Conservation (phyloP, 192 early-diverging fungal genomes). For the Umbelopsis isabellina region DNA sequence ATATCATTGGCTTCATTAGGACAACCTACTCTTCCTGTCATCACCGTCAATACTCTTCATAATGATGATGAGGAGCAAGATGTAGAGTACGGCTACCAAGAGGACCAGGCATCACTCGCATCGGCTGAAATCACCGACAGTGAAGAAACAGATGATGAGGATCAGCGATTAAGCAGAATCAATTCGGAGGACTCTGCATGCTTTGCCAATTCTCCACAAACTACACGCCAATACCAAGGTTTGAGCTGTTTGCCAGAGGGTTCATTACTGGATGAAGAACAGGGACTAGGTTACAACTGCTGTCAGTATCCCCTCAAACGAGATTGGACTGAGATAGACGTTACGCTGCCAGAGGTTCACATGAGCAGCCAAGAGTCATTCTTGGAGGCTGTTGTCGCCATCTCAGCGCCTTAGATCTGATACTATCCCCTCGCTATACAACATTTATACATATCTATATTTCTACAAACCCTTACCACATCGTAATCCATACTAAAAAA, state of each 20-base stretch:
- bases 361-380: conserved; percentile 15
- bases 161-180: neutral
- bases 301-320: conserved; percentile 1
- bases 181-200: conserved; percentile 5
- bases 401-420: neutral
- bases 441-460: too few relatives aligned
- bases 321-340: conserved; percentile 6
- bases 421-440: neutral
- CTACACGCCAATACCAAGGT: too few relatives aligned
- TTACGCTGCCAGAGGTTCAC: conserved; percentile 1
- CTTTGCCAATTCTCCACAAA: neutral
- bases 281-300: neutral
- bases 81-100: neutral
- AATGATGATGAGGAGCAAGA: neutral
- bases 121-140: neutral
- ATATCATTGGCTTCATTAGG: neutral
- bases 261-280: neutral
- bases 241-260: neutral
- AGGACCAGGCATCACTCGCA: neutral
- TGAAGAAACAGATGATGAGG: neutral
- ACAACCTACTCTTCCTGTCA: neutral
- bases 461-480: too few relatives aligned
- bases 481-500: too few relatives aligned
- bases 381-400: conserved; percentile 2
- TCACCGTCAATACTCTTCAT: too few relatives aligned